These are phyloP conservation scores for Colletotrichum orchidophilum DNA, from an alignment of 2,329 filamentous ascomycete genomes.

Conservation along the genomic window DNA sequence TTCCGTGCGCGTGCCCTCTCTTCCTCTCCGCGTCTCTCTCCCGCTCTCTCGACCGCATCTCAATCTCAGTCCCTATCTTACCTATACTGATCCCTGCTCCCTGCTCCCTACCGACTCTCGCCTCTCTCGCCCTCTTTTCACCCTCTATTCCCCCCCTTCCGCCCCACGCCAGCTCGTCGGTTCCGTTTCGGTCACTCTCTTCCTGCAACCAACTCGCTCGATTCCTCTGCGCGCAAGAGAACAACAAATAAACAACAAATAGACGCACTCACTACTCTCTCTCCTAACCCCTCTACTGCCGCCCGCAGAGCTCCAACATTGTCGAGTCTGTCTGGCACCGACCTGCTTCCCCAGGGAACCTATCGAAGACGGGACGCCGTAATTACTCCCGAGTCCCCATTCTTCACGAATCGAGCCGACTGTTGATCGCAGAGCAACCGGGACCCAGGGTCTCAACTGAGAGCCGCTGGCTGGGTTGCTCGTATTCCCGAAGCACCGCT, in stretches of 20 bases:
- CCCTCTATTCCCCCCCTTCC: constrained; percentile 25
- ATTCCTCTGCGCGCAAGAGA: constrained; percentile 30
- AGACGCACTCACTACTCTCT: constrained; percentile 16
- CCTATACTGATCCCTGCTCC: neutral
- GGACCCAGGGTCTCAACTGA: neutral
- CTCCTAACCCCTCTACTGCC: neutral
- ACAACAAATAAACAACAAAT: constrained; percentile 31
- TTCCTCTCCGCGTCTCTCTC: neutral
- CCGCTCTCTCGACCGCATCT: neutral
- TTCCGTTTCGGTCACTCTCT: constrained; percentile 11
- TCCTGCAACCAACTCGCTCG: constrained; percentile 10
- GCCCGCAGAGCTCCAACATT: neutral
- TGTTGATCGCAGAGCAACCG: constrained; percentile 20
- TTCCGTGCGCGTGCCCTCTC: constrained; percentile 18
- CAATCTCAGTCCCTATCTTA: neutral
- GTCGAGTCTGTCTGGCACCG: constrained; percentile 23
- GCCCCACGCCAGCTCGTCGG: constrained; percentile 12
- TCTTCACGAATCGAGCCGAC: constrained; percentile 25
- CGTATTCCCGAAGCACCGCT: neutral
- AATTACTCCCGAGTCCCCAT: constrained; percentile 3
- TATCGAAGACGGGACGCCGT: constrained; percentile 4
- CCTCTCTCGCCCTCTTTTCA: constrained; percentile 30
- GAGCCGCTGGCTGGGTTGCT: neutral
- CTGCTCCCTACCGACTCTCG: constrained; percentile 27
- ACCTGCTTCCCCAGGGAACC: constrained; percentile 9